Base-by-base conservation (phyloP, 1,139 yeast species). In the Spathaspora jeffriesii region DNA sequence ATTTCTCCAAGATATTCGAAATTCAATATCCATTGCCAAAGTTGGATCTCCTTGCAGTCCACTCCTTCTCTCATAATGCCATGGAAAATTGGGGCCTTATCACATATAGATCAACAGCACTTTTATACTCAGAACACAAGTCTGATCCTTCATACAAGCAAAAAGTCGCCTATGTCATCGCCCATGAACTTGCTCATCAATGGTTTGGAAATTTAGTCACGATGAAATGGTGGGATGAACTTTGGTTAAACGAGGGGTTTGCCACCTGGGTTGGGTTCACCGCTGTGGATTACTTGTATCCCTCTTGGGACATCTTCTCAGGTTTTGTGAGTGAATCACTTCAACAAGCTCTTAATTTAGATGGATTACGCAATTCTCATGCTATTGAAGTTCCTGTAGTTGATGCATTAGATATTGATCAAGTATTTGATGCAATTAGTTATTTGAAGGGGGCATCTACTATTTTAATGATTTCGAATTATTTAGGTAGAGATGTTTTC, bases 221-320 rank as follows among this genome's bases (percentile, higher is more conserved):
- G 52, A 89, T 89, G 96, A 88, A 88, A 59, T 89, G 93, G 90
- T 89, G 96, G 96, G 95, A 89, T 65, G 96, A 88, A 51, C 78
- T 89, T 54, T 89, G 96, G 96, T 78, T 89, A 56, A 89, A 89
- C 65, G 96, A 89, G 69, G 96, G 96, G 23, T 87, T 87, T 62
- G 95, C 93, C 45, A 87, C 93, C 44, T 86, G 88, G 92, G 88
- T 88, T 76, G 88, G 93, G 3, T 87, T 88, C 84, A 78, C 81
- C 58, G 88, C 95, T 4, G 81, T 88, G 57, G 87, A 88, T 64
- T 74, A 81, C 57, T 78, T 88, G 61, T 84, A 78, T 69, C 96
- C 96, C 18, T 91, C 86, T 61, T 89, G 96, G 96, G 84, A 86
- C 61, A 88, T 87, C 34, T 89, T 91, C 82, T 87, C 85, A 60